A percentile compares a stretch with the other conserved stretches of the same genome.
Evolutionary conservation across 1,284 basidiomycete species (phyloP).

Genomic region (Peniophora sp.): DNA sequence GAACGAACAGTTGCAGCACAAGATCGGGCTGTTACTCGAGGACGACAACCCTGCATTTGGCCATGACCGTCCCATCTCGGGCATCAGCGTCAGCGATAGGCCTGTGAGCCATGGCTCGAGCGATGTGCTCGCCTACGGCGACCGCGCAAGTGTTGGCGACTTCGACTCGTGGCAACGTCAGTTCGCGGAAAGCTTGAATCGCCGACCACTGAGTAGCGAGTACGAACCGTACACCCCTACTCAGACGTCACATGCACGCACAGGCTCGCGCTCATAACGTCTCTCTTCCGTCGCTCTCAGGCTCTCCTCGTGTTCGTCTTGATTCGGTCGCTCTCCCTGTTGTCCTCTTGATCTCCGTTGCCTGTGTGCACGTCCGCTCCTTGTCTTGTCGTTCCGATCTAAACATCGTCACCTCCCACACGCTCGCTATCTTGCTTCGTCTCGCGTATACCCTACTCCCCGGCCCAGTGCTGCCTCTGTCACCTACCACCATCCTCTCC

Average conservation of each 20-base stretch:
- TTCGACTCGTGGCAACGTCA: conserved; percentile 79
- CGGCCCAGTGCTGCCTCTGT: no score
- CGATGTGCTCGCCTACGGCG: conserved; percentile 59
- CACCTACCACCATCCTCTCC: no score
- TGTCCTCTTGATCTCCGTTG: no score
- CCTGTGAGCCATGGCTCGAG: conserved; percentile 71
- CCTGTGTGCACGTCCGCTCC: no score
- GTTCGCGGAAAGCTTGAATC: conserved; percentile 66
- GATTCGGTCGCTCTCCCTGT: no score
- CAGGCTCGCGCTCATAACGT: conserved; percentile 59
- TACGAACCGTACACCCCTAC: conserved; percentile 25
- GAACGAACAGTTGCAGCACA: conserved; percentile 79
- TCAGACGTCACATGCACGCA: conserved; percentile 35
- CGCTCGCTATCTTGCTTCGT: no score
- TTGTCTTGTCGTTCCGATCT: no score
- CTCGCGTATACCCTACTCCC: no score
- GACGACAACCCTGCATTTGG: conserved; percentile 71
- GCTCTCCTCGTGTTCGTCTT: conserved; percentile 8
- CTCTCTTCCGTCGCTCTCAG: conserved; percentile 15
- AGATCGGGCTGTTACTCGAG: conserved; percentile 79
- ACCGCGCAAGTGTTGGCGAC: conserved; percentile 69
- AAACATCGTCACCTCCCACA: no score
- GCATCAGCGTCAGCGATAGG: conserved; percentile 50
- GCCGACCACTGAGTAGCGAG: conserved; percentile 66
- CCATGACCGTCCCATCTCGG: conserved; percentile 53